These are phyloP conservation scores for Fagus crenata DNA, from an alignment of 306 rosid species.

Conservation along the genomic window DNA sequence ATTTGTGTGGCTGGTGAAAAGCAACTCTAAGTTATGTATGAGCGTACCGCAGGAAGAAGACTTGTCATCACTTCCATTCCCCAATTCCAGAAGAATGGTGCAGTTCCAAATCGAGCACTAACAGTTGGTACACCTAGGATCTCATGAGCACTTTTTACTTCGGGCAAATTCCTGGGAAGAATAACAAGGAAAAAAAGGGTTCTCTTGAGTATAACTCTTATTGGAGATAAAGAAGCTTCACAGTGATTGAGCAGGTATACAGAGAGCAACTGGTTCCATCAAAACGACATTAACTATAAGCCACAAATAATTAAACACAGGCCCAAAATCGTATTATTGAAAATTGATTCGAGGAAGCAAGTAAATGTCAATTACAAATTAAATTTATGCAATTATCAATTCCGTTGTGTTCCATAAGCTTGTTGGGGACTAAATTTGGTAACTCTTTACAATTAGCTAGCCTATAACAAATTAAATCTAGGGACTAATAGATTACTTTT, in stretches of 20 bases:
- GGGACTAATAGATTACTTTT: not conserved
- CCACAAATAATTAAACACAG: slow-evolving; percentile 22
- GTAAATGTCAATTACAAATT: slow-evolving; percentile 17
- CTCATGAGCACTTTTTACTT: slow-evolving; percentile 86
- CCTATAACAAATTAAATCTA: not conserved
- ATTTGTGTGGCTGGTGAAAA: not conserved
- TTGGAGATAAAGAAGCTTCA: not conserved
- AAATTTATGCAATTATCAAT: not conserved
- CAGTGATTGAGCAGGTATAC: not conserved
- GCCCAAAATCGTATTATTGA: not conserved
- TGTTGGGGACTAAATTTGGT: not conserved
- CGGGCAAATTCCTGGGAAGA: slow-evolving; percentile 83
- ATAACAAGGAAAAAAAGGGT: not conserved
- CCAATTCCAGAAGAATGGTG: slow-evolving; percentile 98
- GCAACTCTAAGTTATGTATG: slow-evolving; percentile 11
- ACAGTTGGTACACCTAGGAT: slow-evolving; percentile 83
- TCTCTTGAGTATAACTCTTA: not conserved
- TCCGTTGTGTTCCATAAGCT: not conserved
- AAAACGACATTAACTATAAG: slow-evolving; percentile 15
- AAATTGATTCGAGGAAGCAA: slow-evolving; percentile 17
- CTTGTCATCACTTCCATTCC: slow-evolving; percentile 83
- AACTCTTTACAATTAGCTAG: slow-evolving; percentile 8
- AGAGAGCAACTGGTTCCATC: not conserved
- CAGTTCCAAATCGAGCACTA: slow-evolving; percentile 95
- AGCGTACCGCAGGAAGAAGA: slow-evolving; percentile 65